phyloP scores from a whole-genome alignment of 169 alveolate genomes.

The Plasmodium ovale region DNA sequence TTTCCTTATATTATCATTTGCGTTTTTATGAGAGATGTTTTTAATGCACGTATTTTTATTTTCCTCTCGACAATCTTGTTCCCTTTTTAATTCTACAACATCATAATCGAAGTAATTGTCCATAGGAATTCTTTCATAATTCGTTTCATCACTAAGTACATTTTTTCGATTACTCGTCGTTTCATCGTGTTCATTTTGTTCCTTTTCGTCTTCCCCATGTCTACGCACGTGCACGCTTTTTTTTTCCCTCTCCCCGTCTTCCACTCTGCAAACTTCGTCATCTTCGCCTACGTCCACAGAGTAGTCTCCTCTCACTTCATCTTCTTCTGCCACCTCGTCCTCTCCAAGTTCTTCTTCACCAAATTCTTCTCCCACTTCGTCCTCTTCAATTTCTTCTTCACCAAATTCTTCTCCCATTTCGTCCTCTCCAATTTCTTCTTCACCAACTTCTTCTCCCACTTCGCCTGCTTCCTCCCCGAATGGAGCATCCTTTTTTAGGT shows the following conservation, averaged over 20 bases:
- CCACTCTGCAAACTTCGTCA: not conserved
- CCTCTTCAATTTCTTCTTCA: not conserved
- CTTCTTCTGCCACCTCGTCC: not conserved
- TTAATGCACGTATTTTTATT: conserved; percentile 4
- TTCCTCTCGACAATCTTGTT: not conserved
- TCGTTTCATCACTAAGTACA: not conserved
- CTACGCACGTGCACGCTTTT: too few relatives aligned
- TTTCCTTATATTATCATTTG: not conserved
- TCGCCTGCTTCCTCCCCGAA: not conserved
- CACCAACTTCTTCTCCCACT: not conserved
- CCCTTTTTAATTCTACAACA: conserved; percentile 4
- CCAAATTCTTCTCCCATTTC: not conserved
- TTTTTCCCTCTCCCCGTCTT: not conserved
- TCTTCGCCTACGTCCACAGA: not conserved
- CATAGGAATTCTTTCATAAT: conserved; percentile 2
- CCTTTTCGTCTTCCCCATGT: not conserved
- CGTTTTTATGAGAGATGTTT: not conserved
- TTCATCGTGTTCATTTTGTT: conserved; percentile 1
- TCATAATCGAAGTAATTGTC: conserved; percentile 8
- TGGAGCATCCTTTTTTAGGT: not conserved
- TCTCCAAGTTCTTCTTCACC: not conserved
- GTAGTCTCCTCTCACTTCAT: not conserved
- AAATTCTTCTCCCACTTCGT: not conserved
- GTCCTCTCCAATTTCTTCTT: not conserved
- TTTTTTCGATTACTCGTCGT: not conserved